Base-by-base conservation (phyloP, 2,329 filamentous ascomycete species). In the Diaporthe helianthi region DNA sequence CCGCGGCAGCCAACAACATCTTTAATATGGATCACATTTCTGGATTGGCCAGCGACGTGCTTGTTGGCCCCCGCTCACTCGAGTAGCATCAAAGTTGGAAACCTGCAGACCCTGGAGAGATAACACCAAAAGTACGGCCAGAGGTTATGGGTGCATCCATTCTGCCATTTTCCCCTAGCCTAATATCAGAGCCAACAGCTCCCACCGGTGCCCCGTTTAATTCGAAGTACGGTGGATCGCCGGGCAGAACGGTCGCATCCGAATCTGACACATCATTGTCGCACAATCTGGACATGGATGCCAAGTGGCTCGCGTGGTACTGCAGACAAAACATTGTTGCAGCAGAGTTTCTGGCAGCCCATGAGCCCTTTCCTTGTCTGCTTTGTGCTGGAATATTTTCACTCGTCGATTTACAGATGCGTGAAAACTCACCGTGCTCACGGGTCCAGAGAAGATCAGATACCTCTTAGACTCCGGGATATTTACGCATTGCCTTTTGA, bases 211-310 rank as follows among this genome's bases (percentile, higher is more conserved):
- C 26, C 58, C 58, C 44, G 17, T 63, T 49, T 49, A 12, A 49
- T 36, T 47, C 12, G 29, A 63, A 12, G 44, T 15, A 49, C n/a
- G 24, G 58, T 63, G 58, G 58, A 63, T 49, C 29, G n/a, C 22
- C 36, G 3, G 36, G 36, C 36, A 17, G 29, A 3, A 22, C 36
- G 22, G 26, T 22, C 41, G 12, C 55, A 10, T 41, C 41, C 47
- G 58, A 63, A 63, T 63, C 19, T 63, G 58, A 63, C 36, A 36
- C 44, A 49, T 63, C 58, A 63, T 15, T 63, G 58, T 49, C 15
- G 36, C 19, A 19, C 29, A 29, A 49, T n/a, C n/a, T n/a, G n/a
- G n/a, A n/a, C n/a, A n/a, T n/a, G n/a, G n/a, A n/a, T 9, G 26
- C 26, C 58, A 31, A 49, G 58, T 33, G 44, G 13, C 58, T 63